Percentiles rank a stretch among this genome's conserved stretches.
Evolutionary conservation across 1,284 basidiomycete genomes (phyloP).

Genomic region (Hymenochaete sp.): DNA sequence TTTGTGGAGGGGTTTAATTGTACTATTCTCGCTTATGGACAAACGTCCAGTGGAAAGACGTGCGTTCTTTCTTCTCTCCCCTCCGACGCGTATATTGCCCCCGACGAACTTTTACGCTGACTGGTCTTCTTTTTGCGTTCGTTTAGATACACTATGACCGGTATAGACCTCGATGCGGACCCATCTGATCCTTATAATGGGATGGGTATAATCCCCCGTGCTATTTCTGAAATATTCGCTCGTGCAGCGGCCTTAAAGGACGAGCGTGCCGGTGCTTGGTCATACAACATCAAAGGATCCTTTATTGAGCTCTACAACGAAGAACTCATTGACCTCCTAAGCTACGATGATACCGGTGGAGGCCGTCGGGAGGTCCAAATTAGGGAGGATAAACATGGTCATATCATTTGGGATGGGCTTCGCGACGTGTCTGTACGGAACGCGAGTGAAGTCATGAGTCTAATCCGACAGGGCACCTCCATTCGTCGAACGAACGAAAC

Average conservation of each 20-base stretch:
- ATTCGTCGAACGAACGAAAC: slow-evolving; percentile 94
- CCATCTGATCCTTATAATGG: slow-evolving; percentile 64
- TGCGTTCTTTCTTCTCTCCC: slow-evolving; percentile 38
- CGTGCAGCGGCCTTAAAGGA: slow-evolving; percentile 68
- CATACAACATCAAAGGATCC: slow-evolving; percentile 70
- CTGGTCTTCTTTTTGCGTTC: not conserved
- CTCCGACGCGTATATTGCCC: too few relatives aligned
- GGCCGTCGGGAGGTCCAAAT: slow-evolving; percentile 84
- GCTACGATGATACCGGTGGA: slow-evolving; percentile 54
- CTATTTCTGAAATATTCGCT: slow-evolving; percentile 86
- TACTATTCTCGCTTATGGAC: slow-evolving; percentile 95
- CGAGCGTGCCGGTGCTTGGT: slow-evolving; percentile 65
- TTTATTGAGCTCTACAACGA: slow-evolving; percentile 99
- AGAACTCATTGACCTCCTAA: slow-evolving; percentile 85
- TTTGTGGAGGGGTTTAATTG: slow-evolving; percentile 97
- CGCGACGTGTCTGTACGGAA: slow-evolving; percentile 83
- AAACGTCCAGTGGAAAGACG: slow-evolving; percentile 95
- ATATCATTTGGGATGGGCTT: slow-evolving; percentile 95
- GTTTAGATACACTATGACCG: slow-evolving; percentile 64
- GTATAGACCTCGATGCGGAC: slow-evolving; percentile 77
- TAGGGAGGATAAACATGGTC: slow-evolving; percentile 91
- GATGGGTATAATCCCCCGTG: slow-evolving; percentile 93
- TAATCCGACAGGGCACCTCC: slow-evolving; percentile 79
- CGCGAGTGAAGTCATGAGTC: slow-evolving; percentile 86
- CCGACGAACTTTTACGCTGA: slow-evolving; percentile 12